Conservation (phyloP, 768 basidiomycete genomes). For the Boletus rubescentipes region DNA sequence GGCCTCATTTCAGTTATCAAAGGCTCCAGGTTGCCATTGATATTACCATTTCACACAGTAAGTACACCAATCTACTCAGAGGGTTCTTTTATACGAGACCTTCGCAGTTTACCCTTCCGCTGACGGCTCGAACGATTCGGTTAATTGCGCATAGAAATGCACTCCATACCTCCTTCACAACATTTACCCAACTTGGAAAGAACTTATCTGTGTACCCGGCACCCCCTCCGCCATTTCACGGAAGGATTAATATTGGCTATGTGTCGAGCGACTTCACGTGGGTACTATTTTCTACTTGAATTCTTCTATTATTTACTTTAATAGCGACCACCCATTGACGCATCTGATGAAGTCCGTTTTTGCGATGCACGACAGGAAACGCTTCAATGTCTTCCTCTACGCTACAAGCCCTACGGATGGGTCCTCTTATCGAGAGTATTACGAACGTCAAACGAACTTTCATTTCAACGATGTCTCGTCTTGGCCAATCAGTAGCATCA, state of each 20-base stretch:
- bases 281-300: slow-evolving; percentile 5
- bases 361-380: slow-evolving; percentile 38
- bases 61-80: slow-evolving; percentile 7
- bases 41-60: slow-evolving; percentile 52
- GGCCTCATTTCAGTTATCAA: slow-evolving; percentile 24
- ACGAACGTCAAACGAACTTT: slow-evolving; percentile 37
- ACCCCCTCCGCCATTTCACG: slow-evolving; percentile 39
- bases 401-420: slow-evolving; percentile 50
- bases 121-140: slow-evolving; percentile 41
- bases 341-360: slow-evolving; percentile 56
- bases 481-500: slow-evolving; percentile 36
- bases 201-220: slow-evolving; percentile 39
- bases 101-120: slow-evolving; percentile 45
- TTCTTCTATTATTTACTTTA: background rate
- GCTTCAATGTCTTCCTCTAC: slow-evolving; percentile 45
- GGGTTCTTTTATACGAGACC: background rate
- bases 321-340: slow-evolving; percentile 49
- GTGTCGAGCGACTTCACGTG: slow-evolving; percentile 49
- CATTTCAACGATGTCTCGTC: slow-evolving; percentile 44
- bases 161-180: slow-evolving; percentile 43
- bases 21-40: slow-evolving; percentile 37
- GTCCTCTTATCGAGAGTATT: slow-evolving; percentile 42
- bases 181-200: slow-evolving; percentile 34
- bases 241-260: slow-evolving; percentile 47
- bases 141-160: slow-evolving; percentile 49